These are phyloP conservation scores for Diplodia corticola DNA, from an alignment of 2,329 filamentous ascomycete genomes.

Conservation along the genomic window DNA sequence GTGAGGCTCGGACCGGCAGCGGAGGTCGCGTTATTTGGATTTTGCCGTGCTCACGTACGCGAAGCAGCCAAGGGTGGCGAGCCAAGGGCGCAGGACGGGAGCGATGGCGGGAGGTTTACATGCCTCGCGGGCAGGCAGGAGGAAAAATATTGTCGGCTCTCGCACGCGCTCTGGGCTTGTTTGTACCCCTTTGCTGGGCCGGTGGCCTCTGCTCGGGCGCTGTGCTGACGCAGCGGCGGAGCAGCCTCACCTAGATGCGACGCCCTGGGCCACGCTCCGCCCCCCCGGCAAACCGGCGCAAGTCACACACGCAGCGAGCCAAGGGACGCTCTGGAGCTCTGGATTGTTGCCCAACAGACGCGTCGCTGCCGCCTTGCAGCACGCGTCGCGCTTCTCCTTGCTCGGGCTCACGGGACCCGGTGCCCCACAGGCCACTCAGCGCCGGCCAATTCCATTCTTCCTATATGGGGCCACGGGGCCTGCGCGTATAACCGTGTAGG, in stretches of 20 bases:
- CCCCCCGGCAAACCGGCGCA: background rate
- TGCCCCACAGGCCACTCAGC: slow-evolving; percentile 4
- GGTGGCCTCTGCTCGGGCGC: background rate
- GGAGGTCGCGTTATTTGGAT: slow-evolving; percentile 23
- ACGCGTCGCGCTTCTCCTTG: slow-evolving; percentile 23
- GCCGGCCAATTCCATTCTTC: slow-evolving; percentile 10
- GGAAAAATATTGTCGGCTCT: background rate
- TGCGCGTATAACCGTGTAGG: background rate
- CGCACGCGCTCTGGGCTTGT: background rate
- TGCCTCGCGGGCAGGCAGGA: background rate
- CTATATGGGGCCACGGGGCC: background rate
- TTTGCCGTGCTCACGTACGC: slow-evolving; percentile 22
- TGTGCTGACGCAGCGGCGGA: background rate
- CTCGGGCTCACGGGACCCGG: slow-evolving; percentile 12
- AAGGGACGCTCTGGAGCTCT: slow-evolving; percentile 2
- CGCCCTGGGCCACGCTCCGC: background rate
- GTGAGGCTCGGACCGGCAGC: slow-evolving; percentile 21
- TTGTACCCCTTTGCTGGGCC: slow-evolving; percentile 1
- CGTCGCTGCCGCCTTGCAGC: slow-evolving; percentile 21
- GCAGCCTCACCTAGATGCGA: background rate
- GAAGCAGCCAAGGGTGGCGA: slow-evolving; percentile 17
- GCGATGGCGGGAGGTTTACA: background rate
- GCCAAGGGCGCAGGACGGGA: slow-evolving; percentile 10
- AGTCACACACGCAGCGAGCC: background rate
- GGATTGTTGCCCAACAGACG: slow-evolving; percentile 22